Evolutionary conservation across 2,329 filamentous ascomycete species (phyloP), one percentile per base, ranked within the genome.

Genomic region (Fusarium piperis): DNA sequence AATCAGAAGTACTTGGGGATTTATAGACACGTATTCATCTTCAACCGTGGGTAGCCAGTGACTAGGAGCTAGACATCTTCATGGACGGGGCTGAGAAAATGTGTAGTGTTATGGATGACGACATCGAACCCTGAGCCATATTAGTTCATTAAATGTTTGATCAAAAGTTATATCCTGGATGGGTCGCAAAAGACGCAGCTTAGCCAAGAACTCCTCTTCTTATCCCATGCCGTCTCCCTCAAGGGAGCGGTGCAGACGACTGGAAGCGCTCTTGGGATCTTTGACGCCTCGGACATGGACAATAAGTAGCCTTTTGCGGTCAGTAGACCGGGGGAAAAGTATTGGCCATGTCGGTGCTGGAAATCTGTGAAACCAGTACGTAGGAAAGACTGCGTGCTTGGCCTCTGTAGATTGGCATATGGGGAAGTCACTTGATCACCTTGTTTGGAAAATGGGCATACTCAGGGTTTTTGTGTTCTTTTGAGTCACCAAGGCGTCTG

Each of bases 161-260:
- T 82, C 11, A 94, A 94, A 16, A 98, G 90, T 16, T 88, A 87
- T 1, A 92, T 90, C 78, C 94, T 87, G 13, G 90, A 86, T 2
- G 97, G 84, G 79, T 95, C 92, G 64, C 95, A 95, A 48, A 90
- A 82, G 1, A 97, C 90, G 39, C 88, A 89, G 64, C 87, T 86
- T 6, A 97, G 82, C 65, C 92, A 88, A 12, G 80, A 82, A 4
- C 94, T 93, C 97, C 18, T 85, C 83, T 11, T 90, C 87, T 30
- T 88, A 82, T 94, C 94, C 98, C 35, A 97, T 84, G 8, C 93
- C 91, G 78, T 97, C 97, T 1, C 90, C 94, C 72, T 89, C 86
- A 65, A 92, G 91, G 1, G 92, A 93, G 15, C 88, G 85, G 56
- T 83, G 84, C 26, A 97, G 86, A 41, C 94, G 90, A 11, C 89